phyloP scores from a whole-genome alignment of 495 filamentous ascomycete genomes.

The Trichoderma reesei region DNA sequence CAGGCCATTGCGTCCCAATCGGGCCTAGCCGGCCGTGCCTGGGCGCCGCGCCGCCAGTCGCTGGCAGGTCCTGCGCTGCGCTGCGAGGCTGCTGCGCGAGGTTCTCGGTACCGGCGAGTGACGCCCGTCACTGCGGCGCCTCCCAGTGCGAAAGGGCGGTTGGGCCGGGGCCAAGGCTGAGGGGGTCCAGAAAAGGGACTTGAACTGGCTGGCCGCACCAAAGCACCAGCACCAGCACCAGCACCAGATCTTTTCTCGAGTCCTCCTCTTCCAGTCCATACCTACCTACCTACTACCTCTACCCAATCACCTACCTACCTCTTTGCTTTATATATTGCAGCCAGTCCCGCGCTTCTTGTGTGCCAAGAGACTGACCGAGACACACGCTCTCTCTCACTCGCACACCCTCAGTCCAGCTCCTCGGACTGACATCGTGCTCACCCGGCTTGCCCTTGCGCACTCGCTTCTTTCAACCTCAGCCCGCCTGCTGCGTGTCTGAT shows the following conservation, averaged over 20 bases:
- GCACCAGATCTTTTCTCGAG: too few species aligned
- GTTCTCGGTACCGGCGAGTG: background rate
- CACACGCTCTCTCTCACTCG: too few species aligned
- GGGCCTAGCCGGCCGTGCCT: background rate
- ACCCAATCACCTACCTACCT: too few species aligned
- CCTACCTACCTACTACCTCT: too few species aligned
- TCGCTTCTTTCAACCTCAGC: background rate
- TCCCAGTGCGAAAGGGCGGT: background rate
- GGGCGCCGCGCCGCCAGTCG: background rate
- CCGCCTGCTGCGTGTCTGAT: background rate
- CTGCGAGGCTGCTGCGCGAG: background rate
- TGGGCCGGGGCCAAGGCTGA: constrained; percentile 9
- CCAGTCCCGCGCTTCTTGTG: constrained; percentile 1
- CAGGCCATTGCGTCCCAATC: background rate
- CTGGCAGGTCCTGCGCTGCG: background rate
- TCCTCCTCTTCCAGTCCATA: too few species aligned
- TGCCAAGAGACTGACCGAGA: background rate
- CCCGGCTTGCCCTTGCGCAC: background rate
- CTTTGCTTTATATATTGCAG: background rate
- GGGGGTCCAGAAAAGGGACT: constrained; percentile 7
- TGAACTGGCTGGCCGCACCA: background rate
- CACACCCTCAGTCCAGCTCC: too few species aligned
- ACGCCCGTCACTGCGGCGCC: background rate
- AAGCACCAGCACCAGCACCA: too few species aligned
- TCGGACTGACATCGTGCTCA: too few species aligned